Conservation (phyloP, 441 rosid genomes). For the Brassica hybrid region DNA sequence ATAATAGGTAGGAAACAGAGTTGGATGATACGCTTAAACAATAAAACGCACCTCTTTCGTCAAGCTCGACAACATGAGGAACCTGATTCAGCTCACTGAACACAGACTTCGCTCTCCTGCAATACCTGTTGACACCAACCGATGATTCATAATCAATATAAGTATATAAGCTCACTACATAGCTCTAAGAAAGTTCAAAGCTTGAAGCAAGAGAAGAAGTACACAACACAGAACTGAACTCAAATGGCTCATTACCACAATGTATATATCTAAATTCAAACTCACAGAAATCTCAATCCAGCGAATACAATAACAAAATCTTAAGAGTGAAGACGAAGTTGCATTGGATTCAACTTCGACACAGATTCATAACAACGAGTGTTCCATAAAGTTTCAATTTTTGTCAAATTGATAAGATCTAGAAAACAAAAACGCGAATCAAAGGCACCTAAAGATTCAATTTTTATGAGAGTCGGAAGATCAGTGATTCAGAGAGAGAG, state of each 20-base stretch:
- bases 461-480: not conserved
- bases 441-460: slow-evolving; percentile 17
- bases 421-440: not conserved
- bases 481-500: not conserved
- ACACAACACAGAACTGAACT: not conserved
- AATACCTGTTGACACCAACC: slow-evolving; percentile 55
- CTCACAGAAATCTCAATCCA: not conserved
- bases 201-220: slow-evolving; percentile 18
- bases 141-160: slow-evolving; percentile 8
- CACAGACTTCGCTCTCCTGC: slow-evolving; percentile 76
- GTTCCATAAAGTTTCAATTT: not conserved
- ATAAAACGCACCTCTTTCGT: slow-evolving; percentile 55
- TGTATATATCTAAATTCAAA: not conserved
- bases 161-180: slow-evolving; percentile 6
- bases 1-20: not conserved
- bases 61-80: slow-evolving; percentile 81
- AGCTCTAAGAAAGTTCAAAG: not conserved
- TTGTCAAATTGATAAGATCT: too few species aligned
- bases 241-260: not conserved
- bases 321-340: too few species aligned
- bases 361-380: too few species aligned
- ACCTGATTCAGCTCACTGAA: slow-evolving; percentile 67
- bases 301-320: not conserved
- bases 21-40: not conserved
- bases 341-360: too few species aligned